A percentile compares a stretch with the other conserved stretches of the same genome.
phyloP scores from a whole-genome alignment of 768 basidiomycete species.

The Pholiota conissans region DNA sequence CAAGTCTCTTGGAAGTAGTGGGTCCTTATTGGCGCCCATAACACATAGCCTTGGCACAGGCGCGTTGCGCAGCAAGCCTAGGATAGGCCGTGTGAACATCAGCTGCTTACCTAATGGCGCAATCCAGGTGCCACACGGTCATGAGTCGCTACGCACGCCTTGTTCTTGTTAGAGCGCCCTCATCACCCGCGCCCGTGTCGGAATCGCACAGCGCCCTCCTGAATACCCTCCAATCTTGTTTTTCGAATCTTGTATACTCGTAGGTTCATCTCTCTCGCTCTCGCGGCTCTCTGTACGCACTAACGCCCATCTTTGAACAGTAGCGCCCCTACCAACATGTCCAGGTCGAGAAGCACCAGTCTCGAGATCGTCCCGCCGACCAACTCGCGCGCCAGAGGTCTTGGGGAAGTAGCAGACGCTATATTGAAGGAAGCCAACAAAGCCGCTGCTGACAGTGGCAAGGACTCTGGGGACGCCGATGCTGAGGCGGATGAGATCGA shows the following conservation, averaged over 20 bases:
- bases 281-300: neutral
- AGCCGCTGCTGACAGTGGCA: slow-evolving; percentile 17
- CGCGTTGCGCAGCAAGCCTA: neutral
- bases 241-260: neutral
- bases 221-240: neutral
- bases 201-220: slow-evolving; percentile 9
- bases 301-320: slow-evolving; percentile 2
- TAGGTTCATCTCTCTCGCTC: neutral
- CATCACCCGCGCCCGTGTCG: slow-evolving; percentile 12
- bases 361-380: slow-evolving; percentile 35
- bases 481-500: slow-evolving; percentile 31
- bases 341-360: slow-evolving; percentile 35
- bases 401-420: slow-evolving; percentile 32
- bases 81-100: slow-evolving; percentile 4
- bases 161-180: slow-evolving; percentile 10
- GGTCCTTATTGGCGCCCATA: slow-evolving; percentile 17
- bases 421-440: slow-evolving; percentile 28
- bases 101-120: slow-evolving; percentile 11
- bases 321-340: slow-evolving; percentile 23
- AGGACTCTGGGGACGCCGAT: slow-evolving; percentile 24
- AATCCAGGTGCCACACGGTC: slow-evolving; percentile 9
- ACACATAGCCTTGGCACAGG: neutral
- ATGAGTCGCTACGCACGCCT: slow-evolving; percentile 13
- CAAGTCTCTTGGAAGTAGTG: neutral
- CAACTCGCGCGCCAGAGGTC: slow-evolving; percentile 26